A percentile compares a stretch with the other conserved stretches of the same genome.
phyloP scores from a whole-genome alignment of 78 protist genomes.

The Corallochytrium limacisporum region DNA sequence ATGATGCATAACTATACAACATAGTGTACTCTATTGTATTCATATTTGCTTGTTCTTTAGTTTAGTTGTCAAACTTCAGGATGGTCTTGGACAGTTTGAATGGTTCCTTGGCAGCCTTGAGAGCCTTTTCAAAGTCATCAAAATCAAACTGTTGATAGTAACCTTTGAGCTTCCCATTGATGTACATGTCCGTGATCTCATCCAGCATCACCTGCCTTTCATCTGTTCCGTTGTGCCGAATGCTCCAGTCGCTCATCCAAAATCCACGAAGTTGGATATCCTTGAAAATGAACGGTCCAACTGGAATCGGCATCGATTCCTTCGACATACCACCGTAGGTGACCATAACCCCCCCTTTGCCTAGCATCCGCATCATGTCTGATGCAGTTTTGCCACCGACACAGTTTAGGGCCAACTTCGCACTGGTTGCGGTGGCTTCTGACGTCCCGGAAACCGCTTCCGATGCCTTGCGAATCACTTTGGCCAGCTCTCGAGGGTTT shows the following conservation, averaged over 20 bases:
- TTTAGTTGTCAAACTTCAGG: no score
- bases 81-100: no score
- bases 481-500: no score
- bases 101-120: no score
- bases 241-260: conserved; percentile 52
- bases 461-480: no score
- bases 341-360: conserved; percentile 43
- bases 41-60: no score
- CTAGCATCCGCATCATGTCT: conserved; percentile 37
- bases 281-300: conserved; percentile 36
- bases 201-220: conserved; percentile 32
- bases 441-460: no score
- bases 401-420: conserved; percentile 52
- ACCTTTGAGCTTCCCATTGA: no score
- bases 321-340: conserved; percentile 74
- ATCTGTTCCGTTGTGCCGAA: neutral
- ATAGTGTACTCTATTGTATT: no score
- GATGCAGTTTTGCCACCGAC: conserved; percentile 65
- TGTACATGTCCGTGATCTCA: conserved; percentile 15
- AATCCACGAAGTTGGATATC: conserved; percentile 43
- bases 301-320: conserved; percentile 46
- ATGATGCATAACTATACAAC: no score
- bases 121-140: no score
- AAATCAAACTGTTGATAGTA: no score
- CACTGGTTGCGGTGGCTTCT: neutral